Evolutionary conservation across 2,329 filamentous ascomycete species (phyloP).

Genomic region (Trichoderma oligosporum): DNA sequence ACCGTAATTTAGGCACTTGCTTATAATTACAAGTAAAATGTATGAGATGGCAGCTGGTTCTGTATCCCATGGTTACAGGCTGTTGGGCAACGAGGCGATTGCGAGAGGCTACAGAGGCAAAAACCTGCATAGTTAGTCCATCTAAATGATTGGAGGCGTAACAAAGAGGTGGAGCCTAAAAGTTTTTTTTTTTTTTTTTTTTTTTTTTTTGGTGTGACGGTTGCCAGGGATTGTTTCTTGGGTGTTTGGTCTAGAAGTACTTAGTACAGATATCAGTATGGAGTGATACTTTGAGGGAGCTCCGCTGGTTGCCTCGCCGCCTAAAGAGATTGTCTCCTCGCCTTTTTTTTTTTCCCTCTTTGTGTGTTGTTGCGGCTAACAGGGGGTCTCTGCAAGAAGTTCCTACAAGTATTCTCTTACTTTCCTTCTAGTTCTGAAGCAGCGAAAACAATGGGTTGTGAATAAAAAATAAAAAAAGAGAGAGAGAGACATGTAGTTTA

Average conservation of each 20-base stretch:
- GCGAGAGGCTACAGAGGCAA: too few species aligned
- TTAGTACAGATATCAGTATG: too few species aligned
- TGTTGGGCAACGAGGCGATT: background rate
- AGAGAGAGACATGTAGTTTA: too few species aligned
- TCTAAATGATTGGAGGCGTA: background rate
- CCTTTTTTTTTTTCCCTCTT: background rate
- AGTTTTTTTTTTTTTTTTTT: background rate
- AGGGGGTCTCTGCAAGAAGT: too few species aligned
- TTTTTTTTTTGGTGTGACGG: background rate
- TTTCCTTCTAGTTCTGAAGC: too few species aligned
- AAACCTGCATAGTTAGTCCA: too few species aligned
- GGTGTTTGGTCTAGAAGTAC: too few species aligned
- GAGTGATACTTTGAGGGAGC: background rate
- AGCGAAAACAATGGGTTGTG: too few species aligned
- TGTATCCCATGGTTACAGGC: background rate
- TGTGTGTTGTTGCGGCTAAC: background rate
- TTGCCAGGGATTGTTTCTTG: background rate
- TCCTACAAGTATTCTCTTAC: too few species aligned
- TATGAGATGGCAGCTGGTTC: background rate
- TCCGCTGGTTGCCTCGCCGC: constrained; percentile 16
- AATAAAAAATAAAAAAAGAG: background rate
- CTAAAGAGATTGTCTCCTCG: constrained; percentile 3
- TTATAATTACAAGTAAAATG: too few species aligned
- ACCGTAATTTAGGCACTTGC: too few species aligned
- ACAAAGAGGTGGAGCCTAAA: constrained; percentile 3